Evolutionary conservation across 164 flowering plant genomes (phyloP).

Genomic region (Nymphaea colorata): DNA sequence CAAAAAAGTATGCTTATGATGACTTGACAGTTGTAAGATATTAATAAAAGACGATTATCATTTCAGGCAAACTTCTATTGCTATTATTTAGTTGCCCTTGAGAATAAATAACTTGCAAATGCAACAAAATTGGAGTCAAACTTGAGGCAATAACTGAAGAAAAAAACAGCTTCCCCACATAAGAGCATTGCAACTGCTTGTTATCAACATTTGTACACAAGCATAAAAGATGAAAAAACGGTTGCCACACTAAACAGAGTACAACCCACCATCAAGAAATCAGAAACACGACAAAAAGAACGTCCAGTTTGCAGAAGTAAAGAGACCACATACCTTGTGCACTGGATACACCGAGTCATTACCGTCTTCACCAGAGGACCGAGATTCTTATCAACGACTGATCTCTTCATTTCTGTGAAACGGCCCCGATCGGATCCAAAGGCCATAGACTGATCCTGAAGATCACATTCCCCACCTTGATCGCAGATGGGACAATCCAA

Average conservation of each 20-base stretch:
- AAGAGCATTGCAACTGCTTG: too few species aligned
- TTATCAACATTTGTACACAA: too few species aligned
- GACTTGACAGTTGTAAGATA: too few species aligned
- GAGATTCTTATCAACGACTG: conserved; percentile 96
- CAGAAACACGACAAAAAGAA: neutral
- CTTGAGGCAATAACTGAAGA: too few species aligned
- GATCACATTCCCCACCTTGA: conserved; percentile 99
- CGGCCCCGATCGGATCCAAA: conserved; percentile 99
- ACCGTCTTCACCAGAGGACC: conserved; percentile 99
- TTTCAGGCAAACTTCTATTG: too few species aligned
- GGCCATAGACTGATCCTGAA: conserved; percentile 99
- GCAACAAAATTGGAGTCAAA: too few species aligned
- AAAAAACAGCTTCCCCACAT: too few species aligned
- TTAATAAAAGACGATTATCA: too few species aligned
- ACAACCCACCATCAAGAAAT: neutral
- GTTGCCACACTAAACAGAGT: neutral
- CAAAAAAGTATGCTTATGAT: too few species aligned
- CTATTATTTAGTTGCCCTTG: too few species aligned
- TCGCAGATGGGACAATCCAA: conserved; percentile 99
- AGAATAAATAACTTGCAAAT: too few species aligned
- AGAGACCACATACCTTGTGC: conserved; percentile 59
- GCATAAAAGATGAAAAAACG: too few species aligned
- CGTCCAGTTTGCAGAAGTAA: neutral
- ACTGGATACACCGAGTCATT: conserved; percentile 98
- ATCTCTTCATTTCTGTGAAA: conserved; percentile 94